These are phyloP conservation scores for Fusarium brachygibbosum DNA, from an alignment of 2,329 filamentous ascomycete genomes.

Conservation along the genomic window DNA sequence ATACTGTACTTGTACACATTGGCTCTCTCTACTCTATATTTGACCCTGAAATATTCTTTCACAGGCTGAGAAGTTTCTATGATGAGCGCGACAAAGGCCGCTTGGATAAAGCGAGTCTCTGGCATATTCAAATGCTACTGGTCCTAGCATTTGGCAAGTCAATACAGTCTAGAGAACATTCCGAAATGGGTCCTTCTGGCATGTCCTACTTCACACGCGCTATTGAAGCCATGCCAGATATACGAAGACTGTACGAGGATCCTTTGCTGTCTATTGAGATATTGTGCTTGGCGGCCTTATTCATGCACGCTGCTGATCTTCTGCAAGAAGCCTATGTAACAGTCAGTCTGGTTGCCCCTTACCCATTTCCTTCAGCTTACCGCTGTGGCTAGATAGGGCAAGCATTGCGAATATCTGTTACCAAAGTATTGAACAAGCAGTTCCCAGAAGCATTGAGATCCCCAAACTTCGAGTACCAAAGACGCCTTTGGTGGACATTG, in stretches of 20 bases:
- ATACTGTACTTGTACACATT: constrained; percentile 35
- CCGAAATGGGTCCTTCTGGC: constrained; percentile 36
- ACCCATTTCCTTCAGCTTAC: not conserved
- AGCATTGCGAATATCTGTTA: constrained; percentile 36
- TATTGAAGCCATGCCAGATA: constrained; percentile 37
- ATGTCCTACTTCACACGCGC: constrained; percentile 38
- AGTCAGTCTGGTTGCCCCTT: constrained; percentile 4
- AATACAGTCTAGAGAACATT: constrained; percentile 40
- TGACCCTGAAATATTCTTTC: constrained; percentile 25
- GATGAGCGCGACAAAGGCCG: constrained; percentile 4
- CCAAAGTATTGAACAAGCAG: constrained; percentile 33
- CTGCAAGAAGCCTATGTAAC: constrained; percentile 41
- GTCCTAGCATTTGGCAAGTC: constrained; percentile 39
- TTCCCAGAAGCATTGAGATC: constrained; percentile 36
- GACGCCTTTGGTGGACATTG: constrained; percentile 41
- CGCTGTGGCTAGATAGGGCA: constrained; percentile 24
- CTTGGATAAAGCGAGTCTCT: constrained; percentile 15
- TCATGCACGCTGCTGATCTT: constrained; percentile 42
- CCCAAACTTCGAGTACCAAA: constrained; percentile 31
- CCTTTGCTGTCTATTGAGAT: constrained; percentile 41
- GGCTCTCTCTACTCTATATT: constrained; percentile 38
- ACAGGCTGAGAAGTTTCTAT: constrained; percentile 27
- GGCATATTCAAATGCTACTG: constrained; percentile 42
- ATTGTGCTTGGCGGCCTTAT: constrained; percentile 33
- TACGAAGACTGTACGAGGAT: constrained; percentile 35